These are phyloP conservation scores for Diversispora eburnea DNA, from an alignment of 192 early-diverging fungal species.

Conservation along the genomic window DNA sequence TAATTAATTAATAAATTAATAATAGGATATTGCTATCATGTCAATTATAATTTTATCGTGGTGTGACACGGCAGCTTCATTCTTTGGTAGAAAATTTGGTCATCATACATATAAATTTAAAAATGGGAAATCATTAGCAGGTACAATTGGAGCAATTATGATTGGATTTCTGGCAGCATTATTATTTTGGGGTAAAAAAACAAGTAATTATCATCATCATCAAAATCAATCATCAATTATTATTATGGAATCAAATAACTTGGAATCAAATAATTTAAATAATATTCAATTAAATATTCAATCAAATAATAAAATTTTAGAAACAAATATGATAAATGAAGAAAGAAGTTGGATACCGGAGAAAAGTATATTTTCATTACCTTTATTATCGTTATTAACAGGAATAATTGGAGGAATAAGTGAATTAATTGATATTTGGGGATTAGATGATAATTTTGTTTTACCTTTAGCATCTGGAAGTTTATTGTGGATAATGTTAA, in stretches of 20 bases:
- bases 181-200: conserved; percentile 30
- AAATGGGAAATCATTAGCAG: conserved; percentile 44
- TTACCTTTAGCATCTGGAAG: conserved; percentile 41
- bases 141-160: conserved; percentile 38
- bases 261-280: too few relatives aligned
- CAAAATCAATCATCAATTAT: too few relatives aligned
- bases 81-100: conserved; percentile 41
- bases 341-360: conserved; percentile 14
- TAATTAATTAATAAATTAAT: conserved; percentile 24
- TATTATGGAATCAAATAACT: too few relatives aligned
- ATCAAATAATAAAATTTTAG: too few relatives aligned
- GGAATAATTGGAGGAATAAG: conserved; percentile 40
- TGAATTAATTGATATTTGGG: conserved; percentile 38
- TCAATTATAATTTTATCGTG: conserved; percentile 47
- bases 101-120: conserved; percentile 38
- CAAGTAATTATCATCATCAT: not conserved
- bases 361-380: conserved; percentile 13
- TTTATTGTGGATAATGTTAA: conserved; percentile 38
- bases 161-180: conserved; percentile 35
- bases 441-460: conserved; percentile 46
- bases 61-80: conserved; percentile 47
- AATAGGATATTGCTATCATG: conserved; percentile 39
- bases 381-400: conserved; percentile 33
- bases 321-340: not conserved
- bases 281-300: too few relatives aligned